A percentile compares a stretch with the other conserved stretches of the same genome.
phyloP scores from a whole-genome alignment of 352 stramenopile species.

The Phytopythium mirpurense region DNA sequence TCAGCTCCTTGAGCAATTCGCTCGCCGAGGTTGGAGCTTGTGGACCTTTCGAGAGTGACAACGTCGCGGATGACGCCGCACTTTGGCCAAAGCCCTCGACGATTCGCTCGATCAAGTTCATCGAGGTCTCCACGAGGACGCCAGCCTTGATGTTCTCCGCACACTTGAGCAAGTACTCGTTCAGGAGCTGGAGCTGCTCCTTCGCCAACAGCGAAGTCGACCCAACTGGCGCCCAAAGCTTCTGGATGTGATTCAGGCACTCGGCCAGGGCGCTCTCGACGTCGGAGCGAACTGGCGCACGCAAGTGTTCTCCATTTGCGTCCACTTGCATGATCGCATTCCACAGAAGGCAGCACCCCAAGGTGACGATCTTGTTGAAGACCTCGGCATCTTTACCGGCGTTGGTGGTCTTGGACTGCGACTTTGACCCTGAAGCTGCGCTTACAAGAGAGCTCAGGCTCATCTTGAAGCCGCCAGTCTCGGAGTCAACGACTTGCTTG shows the following conservation, averaged over 20 bases:
- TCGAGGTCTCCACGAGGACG: slow-evolving; percentile 58
- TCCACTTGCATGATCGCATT: slow-evolving; percentile 53
- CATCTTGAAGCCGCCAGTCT: slow-evolving; percentile 64
- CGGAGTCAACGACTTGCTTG: slow-evolving; percentile 66
- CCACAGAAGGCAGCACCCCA: slow-evolving; percentile 79
- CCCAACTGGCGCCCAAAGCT: slow-evolving; percentile 42
- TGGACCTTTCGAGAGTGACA: slow-evolving; percentile 36
- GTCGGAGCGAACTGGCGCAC: slow-evolving; percentile 30
- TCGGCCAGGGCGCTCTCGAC: slow-evolving; percentile 59
- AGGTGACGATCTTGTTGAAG: slow-evolving; percentile 62
- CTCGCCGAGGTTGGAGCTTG: slow-evolving; percentile 27
- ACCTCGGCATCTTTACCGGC: slow-evolving; percentile 70
- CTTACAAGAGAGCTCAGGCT: slow-evolving; percentile 60
- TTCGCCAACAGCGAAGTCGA: slow-evolving; percentile 48
- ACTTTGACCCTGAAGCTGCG: slow-evolving; percentile 44
- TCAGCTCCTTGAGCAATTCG: slow-evolving; percentile 64
- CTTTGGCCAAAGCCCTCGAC: slow-evolving; percentile 43
- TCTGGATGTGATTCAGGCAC: slow-evolving; percentile 70
- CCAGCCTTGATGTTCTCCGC: slow-evolving; percentile 57
- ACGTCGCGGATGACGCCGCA: slow-evolving; percentile 29
- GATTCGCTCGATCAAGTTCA: slow-evolving; percentile 71
- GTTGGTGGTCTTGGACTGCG: slow-evolving; percentile 23
- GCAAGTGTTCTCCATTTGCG: slow-evolving; percentile 14
- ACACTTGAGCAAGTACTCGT: slow-evolving; percentile 71
- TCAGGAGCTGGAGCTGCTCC: slow-evolving; percentile 65